Base-by-base conservation (phyloP, 2,329 filamentous ascomycete species). In the Cladosporium sp. region DNA sequence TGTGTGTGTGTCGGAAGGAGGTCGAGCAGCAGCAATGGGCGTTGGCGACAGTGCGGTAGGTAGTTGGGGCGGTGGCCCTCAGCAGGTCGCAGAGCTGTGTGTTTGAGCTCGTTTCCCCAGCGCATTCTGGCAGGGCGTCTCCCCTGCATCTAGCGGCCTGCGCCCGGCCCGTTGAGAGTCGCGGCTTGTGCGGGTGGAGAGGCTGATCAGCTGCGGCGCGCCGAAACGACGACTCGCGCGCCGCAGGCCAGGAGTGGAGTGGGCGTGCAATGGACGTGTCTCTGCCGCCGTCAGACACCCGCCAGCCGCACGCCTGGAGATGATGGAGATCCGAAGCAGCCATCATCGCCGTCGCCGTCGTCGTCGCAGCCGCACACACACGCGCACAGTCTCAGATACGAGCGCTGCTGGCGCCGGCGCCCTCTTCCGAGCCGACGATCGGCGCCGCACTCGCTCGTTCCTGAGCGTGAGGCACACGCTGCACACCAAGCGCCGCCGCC, bases 311-410 rank as follows among this genome's bases (percentile, higher is more conserved):
- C 22, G 22, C 22, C 4, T 28, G 22, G 43, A 31, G 43, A 28
- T 28, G 22, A 35, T 33, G 43, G 43, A 45, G 28, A 34, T 45
- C 43, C 43, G 43, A 45, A 45, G 43, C 43, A 37, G 43, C 31
- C 32, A 28, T 28, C 22, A 28, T 28, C 22, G 7, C 7, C 22
- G 22, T 16, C 14, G n/a, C n/a, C n/a, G 14, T 28, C 7, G 22
- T 28, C 22, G 22, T 28, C 22, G 22, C 22, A 28, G 22, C 22
- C 22, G 22, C 22, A 28, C 22, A 7, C 22, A 7, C 22, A 4
- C 22, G 22, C 22, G 22, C 22, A 28, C 22, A 28, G 22, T 28
- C 22, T 28, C 22, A 28, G 22, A 28, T 28, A 28, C 22, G 22
- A 28, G 22, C 5, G 22, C 22, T 28, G 22, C 22, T 28, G 22